Evolutionary conservation across 202 grass and related monocot species (phyloP).

Genomic region (Hordeum pubiflorum): DNA sequence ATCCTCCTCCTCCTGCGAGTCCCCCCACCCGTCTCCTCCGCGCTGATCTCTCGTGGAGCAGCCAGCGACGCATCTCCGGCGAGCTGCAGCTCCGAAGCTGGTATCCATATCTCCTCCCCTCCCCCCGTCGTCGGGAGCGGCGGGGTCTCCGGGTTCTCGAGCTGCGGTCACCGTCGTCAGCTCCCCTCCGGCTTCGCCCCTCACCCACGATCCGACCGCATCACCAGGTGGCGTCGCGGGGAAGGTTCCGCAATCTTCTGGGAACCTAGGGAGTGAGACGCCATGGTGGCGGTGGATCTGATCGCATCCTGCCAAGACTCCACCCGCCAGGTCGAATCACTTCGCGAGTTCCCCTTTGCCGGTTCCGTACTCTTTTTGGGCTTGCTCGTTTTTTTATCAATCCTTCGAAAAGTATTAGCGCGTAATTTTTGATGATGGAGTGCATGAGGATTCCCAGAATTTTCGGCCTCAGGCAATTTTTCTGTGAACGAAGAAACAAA

Average conservation of each 20-base stretch:
- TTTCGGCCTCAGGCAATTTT: neutral
- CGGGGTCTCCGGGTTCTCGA: neutral
- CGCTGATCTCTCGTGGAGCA: neutral
- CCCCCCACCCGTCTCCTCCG: neutral
- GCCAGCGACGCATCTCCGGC: conserved; percentile 6
- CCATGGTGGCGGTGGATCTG: conserved; percentile 77
- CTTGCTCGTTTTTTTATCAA: neutral
- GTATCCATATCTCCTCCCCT: neutral
- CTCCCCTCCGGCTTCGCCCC: neutral
- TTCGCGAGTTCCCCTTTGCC: neutral
- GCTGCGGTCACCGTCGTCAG: neutral
- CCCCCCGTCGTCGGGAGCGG: neutral
- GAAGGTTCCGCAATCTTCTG: too few relatives aligned
- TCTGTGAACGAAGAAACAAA: neutral
- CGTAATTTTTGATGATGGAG: neutral
- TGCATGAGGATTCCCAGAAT: neutral
- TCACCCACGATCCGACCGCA: conserved; percentile 1
- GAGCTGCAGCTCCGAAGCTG: neutral
- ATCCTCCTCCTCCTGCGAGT: neutral
- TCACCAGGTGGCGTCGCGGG: neutral
- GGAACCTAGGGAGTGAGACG: neutral
- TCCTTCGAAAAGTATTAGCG: too few relatives aligned
- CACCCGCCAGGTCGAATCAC: conserved; percentile 56
- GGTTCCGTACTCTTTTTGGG: neutral
- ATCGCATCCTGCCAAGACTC: conserved; percentile 67